These are phyloP conservation scores for Trifolium pratense DNA, from an alignment of 306 rosid genomes.

Conservation along the genomic window DNA sequence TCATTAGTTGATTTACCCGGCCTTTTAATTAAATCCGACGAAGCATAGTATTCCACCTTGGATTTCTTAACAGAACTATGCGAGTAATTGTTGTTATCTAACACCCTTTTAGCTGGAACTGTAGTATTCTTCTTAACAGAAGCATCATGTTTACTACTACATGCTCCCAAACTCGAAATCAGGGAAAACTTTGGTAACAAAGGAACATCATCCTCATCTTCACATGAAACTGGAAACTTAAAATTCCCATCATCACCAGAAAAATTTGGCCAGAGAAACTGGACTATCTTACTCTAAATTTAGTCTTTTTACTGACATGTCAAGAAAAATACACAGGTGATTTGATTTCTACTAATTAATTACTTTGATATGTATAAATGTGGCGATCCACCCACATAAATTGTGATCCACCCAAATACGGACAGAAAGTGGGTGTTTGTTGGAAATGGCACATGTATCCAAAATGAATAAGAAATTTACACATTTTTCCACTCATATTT, in stretches of 20 bases:
- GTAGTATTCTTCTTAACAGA: conserved; percentile 15
- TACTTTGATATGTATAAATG: background rate
- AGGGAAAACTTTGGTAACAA: background rate
- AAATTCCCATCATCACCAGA: conserved; percentile 4
- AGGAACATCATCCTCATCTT: conserved; percentile 12
- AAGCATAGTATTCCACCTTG: conserved; percentile 25
- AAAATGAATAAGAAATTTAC: too few relatives aligned
- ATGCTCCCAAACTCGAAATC: conserved; percentile 24
- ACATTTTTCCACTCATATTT: too few relatives aligned
- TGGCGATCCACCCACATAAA: too few relatives aligned
- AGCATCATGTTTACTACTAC: background rate
- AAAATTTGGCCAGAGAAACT: background rate
- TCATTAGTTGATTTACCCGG: background rate
- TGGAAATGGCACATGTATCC: too few relatives aligned
- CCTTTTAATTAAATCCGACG: too few relatives aligned
- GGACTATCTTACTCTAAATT: background rate
- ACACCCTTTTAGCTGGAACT: background rate
- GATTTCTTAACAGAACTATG: conserved; percentile 17
- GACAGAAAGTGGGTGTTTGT: too few relatives aligned
- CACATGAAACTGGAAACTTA: background rate
- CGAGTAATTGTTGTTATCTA: background rate
- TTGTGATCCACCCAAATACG: too few relatives aligned
- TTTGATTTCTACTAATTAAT: background rate
- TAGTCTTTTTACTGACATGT: background rate
- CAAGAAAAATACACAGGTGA: background rate